phyloP scores from a whole-genome alignment of 495 filamentous ascomycete species.

The Penicillium dipodomyicola region DNA sequence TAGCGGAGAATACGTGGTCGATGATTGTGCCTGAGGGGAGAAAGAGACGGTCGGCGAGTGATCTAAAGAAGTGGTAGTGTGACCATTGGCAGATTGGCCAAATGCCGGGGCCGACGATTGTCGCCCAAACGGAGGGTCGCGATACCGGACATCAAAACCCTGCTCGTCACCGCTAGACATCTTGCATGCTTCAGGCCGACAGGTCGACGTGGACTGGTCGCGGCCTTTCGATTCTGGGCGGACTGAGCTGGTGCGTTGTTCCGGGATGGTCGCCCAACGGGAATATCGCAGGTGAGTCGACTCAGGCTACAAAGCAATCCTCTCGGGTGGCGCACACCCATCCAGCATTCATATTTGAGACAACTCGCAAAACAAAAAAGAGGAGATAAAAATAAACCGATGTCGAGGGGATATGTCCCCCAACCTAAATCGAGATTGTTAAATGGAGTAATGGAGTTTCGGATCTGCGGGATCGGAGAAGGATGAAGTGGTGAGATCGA shows the following conservation, averaged over 20 bases:
- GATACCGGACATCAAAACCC: conserved; percentile 37
- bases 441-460: neutral
- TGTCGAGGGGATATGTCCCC: conserved; percentile 1
- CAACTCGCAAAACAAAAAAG: conserved; percentile 3
- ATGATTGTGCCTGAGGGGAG: conserved; percentile 27
- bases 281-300: conserved; percentile 38
- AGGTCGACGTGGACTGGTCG: conserved; percentile 32
- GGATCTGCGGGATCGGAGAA: conserved; percentile 6
- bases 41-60: conserved; percentile 26
- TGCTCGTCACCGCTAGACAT: conserved; percentile 49
- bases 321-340: conserved; percentile 41
- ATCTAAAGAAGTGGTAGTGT: conserved; percentile 25
- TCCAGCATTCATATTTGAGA: conserved; percentile 42
- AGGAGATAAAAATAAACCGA: neutral
- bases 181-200: conserved; percentile 43
- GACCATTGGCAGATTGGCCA: conserved; percentile 28
- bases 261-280: conserved; percentile 42
- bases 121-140: conserved; percentile 37
- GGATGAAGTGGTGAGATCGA: neutral
- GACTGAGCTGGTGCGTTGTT: conserved; percentile 46
- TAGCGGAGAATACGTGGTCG: conserved; percentile 28
- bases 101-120: conserved; percentile 36
- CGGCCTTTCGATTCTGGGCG: conserved; percentile 30
- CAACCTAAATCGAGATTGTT: neutral
- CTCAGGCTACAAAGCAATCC: conserved; percentile 46